These are phyloP conservation scores for Trametes pubescens DNA, from an alignment of 1,284 basidiomycete genomes.

Conservation along the genomic window DNA sequence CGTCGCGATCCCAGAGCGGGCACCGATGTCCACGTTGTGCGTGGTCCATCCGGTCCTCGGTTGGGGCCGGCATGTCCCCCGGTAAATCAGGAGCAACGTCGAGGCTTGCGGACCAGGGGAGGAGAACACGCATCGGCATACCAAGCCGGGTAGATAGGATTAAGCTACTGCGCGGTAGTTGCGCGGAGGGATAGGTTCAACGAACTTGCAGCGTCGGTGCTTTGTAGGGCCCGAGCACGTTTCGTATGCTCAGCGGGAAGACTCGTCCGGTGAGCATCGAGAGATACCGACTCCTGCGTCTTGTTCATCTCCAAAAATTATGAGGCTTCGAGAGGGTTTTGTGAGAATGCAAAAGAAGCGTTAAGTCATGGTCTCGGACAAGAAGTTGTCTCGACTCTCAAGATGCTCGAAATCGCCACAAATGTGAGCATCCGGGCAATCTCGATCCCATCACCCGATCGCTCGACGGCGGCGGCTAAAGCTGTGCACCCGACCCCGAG, in stretches of 20 bases:
- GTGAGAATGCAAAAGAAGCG: background rate
- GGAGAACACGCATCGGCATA: background rate
- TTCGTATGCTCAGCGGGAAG: background rate
- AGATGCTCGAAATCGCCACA: background rate
- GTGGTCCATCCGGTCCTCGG: background rate
- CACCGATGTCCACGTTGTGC: background rate
- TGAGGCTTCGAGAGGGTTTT: too few species aligned
- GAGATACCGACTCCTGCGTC: background rate
- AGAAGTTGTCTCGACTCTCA: background rate
- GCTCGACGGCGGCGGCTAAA: too few species aligned
- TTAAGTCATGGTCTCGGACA: background rate
- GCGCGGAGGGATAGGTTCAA: background rate
- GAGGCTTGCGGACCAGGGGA: background rate
- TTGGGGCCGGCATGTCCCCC: background rate
- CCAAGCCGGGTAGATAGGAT: constrained; percentile 1
- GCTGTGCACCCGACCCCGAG: constrained; percentile 4
- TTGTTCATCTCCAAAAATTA: too few species aligned
- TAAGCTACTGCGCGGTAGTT: background rate
- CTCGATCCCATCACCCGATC: background rate
- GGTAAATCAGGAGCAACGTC: background rate
- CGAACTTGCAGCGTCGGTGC: constrained; percentile 4
- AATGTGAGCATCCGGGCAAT: background rate
- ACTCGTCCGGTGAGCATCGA: background rate
- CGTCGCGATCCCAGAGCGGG: background rate
- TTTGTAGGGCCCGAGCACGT: background rate